These are phyloP conservation scores for Asparagopsis taxiformis DNA, from an alignment of 31 red algal genomes.

Conservation along the genomic window DNA sequence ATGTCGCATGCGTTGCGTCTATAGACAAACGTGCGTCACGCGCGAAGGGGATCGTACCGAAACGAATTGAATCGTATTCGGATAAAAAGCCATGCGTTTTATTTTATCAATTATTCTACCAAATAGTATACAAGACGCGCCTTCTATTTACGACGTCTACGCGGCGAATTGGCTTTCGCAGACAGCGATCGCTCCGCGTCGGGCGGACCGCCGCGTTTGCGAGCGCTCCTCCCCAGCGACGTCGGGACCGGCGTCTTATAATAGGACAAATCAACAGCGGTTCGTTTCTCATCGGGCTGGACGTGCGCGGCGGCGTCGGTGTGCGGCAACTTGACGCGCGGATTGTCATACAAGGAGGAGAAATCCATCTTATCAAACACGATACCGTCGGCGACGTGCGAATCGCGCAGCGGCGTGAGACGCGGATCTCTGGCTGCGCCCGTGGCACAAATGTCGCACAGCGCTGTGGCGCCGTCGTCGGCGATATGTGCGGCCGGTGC, in stretches of 20 bases:
- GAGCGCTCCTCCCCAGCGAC: constrained; percentile 5
- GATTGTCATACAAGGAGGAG: neutral
- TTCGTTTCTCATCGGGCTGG: no score
- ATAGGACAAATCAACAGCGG: constrained; percentile 39
- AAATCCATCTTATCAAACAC: constrained; percentile 62
- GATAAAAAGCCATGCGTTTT: no score
- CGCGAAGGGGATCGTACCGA: no score
- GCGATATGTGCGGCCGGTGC: constrained; percentile 11
- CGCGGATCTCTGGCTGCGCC: neutral
- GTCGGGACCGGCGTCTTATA: constrained; percentile 48
- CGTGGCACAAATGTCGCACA: neutral
- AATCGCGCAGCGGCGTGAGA: constrained; percentile 6
- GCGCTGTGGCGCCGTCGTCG: neutral
- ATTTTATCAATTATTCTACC: no score
- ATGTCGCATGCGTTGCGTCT: no score
- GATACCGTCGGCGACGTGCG: neutral
- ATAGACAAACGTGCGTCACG: no score
- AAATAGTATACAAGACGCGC: no score
- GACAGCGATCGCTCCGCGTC: constrained; percentile 1
- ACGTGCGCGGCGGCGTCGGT: no score
- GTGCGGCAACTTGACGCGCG: neutral
- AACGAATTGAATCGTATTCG: no score
- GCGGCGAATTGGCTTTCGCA: neutral
- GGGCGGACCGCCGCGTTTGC: no score
- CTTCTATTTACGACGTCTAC: constrained; percentile 9